Evolutionary conservation across 164 flowering plant genomes (phyloP).

Genomic region (Liriodendron chinense): DNA sequence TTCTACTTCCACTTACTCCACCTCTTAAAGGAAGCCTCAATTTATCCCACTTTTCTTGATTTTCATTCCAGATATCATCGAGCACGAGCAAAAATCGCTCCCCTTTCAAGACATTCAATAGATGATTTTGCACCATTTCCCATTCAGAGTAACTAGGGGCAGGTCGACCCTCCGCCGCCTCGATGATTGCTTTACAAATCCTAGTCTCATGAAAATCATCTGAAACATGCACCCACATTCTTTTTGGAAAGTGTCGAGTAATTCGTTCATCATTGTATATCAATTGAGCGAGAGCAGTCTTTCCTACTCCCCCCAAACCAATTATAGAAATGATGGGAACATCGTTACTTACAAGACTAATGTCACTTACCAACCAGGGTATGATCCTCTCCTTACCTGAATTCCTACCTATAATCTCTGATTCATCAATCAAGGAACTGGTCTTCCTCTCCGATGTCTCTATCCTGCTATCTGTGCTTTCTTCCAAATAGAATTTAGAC

Average conservation of each 20-base stretch:
- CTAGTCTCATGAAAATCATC: neutral
- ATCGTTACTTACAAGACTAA: neutral
- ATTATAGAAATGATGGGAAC: neutral
- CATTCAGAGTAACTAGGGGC: neutral
- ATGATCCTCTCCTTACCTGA: neutral
- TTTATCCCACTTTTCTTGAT: neutral
- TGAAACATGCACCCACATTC: neutral
- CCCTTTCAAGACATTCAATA: neutral
- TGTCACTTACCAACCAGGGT: neutral
- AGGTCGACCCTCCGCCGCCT: neutral
- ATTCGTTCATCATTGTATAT: neutral
- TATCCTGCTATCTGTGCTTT: neutral
- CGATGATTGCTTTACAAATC: neutral
- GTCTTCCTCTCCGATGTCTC: neutral
- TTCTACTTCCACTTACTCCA: neutral
- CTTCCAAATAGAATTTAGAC: neutral
- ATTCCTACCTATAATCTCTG: neutral
- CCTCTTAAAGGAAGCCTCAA: neutral
- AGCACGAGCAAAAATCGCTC: neutral
- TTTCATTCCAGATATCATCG: conserved; percentile 5
- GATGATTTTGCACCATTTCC: neutral
- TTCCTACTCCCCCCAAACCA: neutral
- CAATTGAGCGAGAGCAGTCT: neutral
- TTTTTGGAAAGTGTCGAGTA: neutral
- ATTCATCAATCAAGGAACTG: neutral